Percentiles rank a stretch among this genome's conserved stretches.
Evolutionary conservation across 2,329 filamentous ascomycete species (phyloP).

Genomic region (Graphilbum sp.): DNA sequence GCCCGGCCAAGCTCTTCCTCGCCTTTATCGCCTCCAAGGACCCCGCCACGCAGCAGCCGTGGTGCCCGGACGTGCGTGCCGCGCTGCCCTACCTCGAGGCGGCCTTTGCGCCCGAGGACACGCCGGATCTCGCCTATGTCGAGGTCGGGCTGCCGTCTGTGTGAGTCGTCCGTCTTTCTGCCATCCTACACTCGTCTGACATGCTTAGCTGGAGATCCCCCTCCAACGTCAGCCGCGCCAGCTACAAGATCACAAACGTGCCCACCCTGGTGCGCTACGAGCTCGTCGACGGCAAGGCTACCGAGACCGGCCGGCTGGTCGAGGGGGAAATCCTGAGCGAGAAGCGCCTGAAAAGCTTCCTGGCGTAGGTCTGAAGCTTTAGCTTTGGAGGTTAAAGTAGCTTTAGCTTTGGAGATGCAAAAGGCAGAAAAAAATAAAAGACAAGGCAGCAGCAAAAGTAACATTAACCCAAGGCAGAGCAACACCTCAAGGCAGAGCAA

Average conservation of each 20-base stretch:
- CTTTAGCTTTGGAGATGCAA: too few species aligned
- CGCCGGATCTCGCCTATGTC: not conserved
- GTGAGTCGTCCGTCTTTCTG: not conserved
- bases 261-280: not conserved
- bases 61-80: not conserved
- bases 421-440: too few species aligned
- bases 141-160: not conserved
- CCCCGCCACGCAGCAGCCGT: not conserved
- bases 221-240: not conserved
- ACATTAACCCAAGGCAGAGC: too few species aligned
- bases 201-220: not conserved
- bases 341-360: not conserved
- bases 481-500: too few species aligned
- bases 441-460: too few species aligned
- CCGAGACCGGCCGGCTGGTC: not conserved
- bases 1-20: not conserved
- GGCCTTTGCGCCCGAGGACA: not conserved
- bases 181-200: not conserved
- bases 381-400: too few species aligned
- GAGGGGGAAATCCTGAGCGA: not conserved
- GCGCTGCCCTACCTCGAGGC: not conserved
- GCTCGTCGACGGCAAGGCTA: not conserved
- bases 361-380: not conserved
- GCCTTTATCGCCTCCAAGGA: not conserved
- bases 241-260: not conserved